Evolutionary conservation across 208 protist genomes (phyloP), one percentile per base, ranked within the genome.

Genomic region (Trichomonas gallinae): DNA sequence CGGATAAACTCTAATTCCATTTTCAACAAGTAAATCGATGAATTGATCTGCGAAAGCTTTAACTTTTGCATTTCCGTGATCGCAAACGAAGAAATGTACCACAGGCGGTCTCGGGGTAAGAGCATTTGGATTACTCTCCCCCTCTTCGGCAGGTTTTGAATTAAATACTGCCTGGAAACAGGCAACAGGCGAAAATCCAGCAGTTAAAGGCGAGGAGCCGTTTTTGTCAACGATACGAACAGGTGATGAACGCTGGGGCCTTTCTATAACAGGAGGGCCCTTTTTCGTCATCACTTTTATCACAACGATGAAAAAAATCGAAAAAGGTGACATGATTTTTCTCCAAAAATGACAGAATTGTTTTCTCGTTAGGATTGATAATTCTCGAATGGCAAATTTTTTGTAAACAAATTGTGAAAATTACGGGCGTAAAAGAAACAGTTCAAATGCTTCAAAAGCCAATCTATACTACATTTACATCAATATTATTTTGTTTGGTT

Each of bases 21-120:
- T 93, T 23, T 51, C 44, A 38, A 26, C 26, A 44, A 93, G 36
- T 9, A 51, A 48, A 58, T 48, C 13, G 15, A 93, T 51, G 46
- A 93, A 93, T 93, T 93, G 87, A 38, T 93, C 87, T 38, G 87
- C n/a, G 3, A 93, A 44, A 34, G 87, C 44, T 93, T 93, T 93
- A 1, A 93, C 87, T 93, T 93, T 93, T 38, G 87, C 87, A 38
- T 93, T 93, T 51, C 87, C 87, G 38, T 58, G n/a, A 38, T 93
- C 87, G 36, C 87, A 48, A 38, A 93, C 87, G 46, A 93, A 93
- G n/a, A 93, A 48, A 93, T 93, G 87, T 1, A 93, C 87, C 1
- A 93, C 21, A 38, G 87, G 87, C 10, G 40, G n/a, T 15, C 87
- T 4, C 38, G 87, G 87, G 17, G 44, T 38, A 0, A 93, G 11